phyloP scores from a whole-genome alignment of 2,329 filamentous ascomycete species.

The Grosmannia serpens region DNA sequence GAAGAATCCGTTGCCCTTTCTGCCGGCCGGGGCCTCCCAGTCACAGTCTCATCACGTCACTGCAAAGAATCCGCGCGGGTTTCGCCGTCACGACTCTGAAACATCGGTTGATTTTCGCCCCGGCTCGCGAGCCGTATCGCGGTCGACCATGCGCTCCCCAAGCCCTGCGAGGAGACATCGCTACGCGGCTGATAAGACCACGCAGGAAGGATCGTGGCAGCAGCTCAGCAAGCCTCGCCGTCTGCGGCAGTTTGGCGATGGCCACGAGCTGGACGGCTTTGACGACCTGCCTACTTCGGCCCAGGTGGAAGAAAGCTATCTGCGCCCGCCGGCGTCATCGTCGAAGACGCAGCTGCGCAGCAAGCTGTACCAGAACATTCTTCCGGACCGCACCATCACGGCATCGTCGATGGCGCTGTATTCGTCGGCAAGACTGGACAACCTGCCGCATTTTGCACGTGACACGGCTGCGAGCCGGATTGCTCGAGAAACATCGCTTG shows the following conservation, averaged over 20 bases:
- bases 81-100: slow-evolving; percentile 77
- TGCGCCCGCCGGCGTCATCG: slow-evolving; percentile 64
- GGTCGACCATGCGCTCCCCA: slow-evolving; percentile 47
- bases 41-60: slow-evolving; percentile 63
- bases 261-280: slow-evolving; percentile 82
- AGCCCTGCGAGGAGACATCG: slow-evolving; percentile 40
- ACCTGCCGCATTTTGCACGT: slow-evolving; percentile 50
- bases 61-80: slow-evolving; percentile 56
- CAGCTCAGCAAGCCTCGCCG: slow-evolving; percentile 63
- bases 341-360: slow-evolving; percentile 51
- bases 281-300: slow-evolving; percentile 88
- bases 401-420: slow-evolving; percentile 42
- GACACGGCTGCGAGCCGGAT: slow-evolving; percentile 56
- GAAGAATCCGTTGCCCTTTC: slow-evolving; percentile 59
- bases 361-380: slow-evolving; percentile 43
- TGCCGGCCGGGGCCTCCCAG: slow-evolving; percentile 63
- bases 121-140: slow-evolving; percentile 44
- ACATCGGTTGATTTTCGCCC: slow-evolving; percentile 48
- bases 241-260: slow-evolving; percentile 73
- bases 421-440: slow-evolving; percentile 45
- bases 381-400: slow-evolving; percentile 41
- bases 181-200: slow-evolving; percentile 24
- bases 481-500: slow-evolving; percentile 49
- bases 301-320: slow-evolving; percentile 67
- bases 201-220: slow-evolving; percentile 42